A percentile compares a stretch with the other conserved stretches of the same genome.
Conservation (phyloP, 192 early-diverging fungal species). For the Coemansia sp. region DNA sequence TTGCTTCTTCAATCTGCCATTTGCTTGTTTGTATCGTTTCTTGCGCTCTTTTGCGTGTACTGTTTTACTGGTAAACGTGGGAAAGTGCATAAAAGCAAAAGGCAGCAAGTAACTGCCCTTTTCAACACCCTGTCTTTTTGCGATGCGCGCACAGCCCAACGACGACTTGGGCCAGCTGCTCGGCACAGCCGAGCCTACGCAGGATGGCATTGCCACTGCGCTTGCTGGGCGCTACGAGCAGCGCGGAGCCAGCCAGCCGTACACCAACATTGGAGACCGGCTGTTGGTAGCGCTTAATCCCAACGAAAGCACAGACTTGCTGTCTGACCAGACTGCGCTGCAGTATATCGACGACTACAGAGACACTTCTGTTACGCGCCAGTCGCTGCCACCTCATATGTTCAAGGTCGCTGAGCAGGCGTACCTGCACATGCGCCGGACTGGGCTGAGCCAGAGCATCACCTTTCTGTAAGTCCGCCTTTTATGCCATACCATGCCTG, state of each 20-base stretch:
- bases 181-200: conserved; percentile 21
- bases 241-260: conserved; percentile 51
- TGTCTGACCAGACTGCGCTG: conserved; percentile 62
- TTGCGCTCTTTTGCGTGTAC: neutral
- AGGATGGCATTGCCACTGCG: conserved; percentile 26
- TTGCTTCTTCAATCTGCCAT: neutral
- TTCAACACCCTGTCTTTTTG: neutral
- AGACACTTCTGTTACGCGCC: conserved; percentile 51
- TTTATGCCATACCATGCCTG: neutral
- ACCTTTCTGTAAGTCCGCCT: conserved; percentile 69
- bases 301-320: conserved; percentile 54
- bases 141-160: conserved; percentile 54
- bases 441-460: conserved; percentile 84
- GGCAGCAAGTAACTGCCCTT: neutral
- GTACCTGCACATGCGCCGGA: conserved; percentile 84
- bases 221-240: conserved; percentile 50
- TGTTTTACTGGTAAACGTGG: neutral
- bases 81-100: neutral
- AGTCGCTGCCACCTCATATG: conserved; percentile 68
- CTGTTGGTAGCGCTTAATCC: conserved; percentile 73
- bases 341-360: conserved; percentile 75
- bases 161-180: conserved; percentile 45
- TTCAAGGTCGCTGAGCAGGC: conserved; percentile 81
- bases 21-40: conserved; percentile 3
- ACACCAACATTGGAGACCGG: conserved; percentile 69